phyloP scores from a whole-genome alignment of 306 rosid species.

The Malus asiatica region DNA sequence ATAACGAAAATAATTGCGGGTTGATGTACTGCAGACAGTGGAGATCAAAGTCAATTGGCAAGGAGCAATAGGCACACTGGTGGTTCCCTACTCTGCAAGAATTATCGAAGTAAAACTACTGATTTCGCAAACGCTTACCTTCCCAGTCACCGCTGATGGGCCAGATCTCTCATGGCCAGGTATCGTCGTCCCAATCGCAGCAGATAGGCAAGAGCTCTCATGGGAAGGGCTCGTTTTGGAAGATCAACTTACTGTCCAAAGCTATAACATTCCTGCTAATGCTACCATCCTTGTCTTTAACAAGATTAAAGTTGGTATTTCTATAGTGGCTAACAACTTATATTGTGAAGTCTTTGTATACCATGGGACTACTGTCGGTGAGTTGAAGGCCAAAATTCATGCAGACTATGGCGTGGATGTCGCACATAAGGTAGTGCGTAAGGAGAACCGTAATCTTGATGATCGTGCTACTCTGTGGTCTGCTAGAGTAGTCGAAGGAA shows the following conservation, averaged over 20 bases:
- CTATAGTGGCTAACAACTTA: neutral
- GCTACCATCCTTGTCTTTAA: neutral
- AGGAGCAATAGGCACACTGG: neutral
- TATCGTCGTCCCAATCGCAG: too few relatives aligned
- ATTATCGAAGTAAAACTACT: neutral
- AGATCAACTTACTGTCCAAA: neutral
- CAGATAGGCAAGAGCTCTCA: neutral
- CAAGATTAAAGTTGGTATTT: neutral
- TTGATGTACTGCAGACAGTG: neutral
- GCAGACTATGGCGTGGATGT: neutral
- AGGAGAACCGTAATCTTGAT: neutral
- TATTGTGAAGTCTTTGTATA: neutral
- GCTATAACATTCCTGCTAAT: neutral
- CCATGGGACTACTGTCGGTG: neutral
- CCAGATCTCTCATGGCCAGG: too few relatives aligned
- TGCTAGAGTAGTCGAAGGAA: neutral
- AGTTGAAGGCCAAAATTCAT: neutral
- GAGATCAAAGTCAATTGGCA: neutral
- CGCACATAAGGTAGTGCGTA: neutral
- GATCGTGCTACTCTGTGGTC: neutral
- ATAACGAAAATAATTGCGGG: too few relatives aligned
- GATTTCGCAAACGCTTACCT: neutral
- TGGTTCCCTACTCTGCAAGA: neutral
- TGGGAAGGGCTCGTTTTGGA: neutral
- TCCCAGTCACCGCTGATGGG: neutral